Evolutionary conservation across 1,284 basidiomycete species (phyloP).

Genomic region (Malassezia dermatis): DNA sequence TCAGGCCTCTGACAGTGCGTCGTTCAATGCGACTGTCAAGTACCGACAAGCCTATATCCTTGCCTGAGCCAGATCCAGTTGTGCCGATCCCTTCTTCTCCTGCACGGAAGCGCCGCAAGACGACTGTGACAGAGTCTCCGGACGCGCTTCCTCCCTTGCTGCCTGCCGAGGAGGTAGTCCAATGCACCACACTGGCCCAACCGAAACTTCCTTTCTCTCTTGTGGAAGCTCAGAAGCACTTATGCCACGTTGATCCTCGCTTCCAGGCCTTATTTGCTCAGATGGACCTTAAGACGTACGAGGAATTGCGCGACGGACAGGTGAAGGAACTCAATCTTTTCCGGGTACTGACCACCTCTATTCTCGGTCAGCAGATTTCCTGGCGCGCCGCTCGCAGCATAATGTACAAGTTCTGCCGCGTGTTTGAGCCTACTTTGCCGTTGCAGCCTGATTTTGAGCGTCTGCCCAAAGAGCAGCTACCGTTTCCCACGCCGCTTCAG

Average conservation of each 20-base stretch:
- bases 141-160: conserved; percentile 2
- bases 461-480: conserved; percentile 33
- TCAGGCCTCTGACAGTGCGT: background rate
- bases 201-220: conserved; percentile 10
- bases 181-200: conserved; percentile 13
- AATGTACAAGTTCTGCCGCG: conserved; percentile 63
- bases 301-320: conserved; percentile 52
- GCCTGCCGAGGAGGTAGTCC: background rate
- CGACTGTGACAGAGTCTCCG: background rate
- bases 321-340: conserved; percentile 51
- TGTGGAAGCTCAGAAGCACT: background rate
- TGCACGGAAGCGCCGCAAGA: background rate
- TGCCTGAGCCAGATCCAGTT: background rate
- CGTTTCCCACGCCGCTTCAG: conserved; percentile 37
- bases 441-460: conserved; percentile 23
- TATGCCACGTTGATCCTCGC: conserved; percentile 8
- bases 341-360: conserved; percentile 55
- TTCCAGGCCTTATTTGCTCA: conserved; percentile 13
- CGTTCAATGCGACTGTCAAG: conserved; percentile 2
- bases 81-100: background rate
- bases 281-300: conserved; percentile 46
- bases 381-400: conserved; percentile 80
- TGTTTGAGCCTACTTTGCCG: conserved; percentile 25
- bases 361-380: conserved; percentile 77
- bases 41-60: background rate